Evolutionary conservation across 2,329 filamentous ascomycete genomes (phyloP).

Genomic region (Dactylellina leptospora): DNA sequence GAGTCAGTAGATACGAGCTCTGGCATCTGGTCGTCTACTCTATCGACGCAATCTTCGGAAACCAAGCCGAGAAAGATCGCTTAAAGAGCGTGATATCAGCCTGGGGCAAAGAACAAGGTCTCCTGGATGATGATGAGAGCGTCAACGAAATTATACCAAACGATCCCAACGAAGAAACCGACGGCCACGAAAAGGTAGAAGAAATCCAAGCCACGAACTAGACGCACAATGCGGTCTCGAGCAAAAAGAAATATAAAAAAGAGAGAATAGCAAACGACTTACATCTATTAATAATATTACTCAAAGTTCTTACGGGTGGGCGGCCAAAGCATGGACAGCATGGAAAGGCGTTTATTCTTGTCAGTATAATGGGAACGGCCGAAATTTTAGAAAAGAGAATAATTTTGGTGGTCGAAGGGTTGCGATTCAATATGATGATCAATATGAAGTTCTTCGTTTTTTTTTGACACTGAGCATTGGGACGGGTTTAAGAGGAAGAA

Average conservation of each 20-base stretch:
- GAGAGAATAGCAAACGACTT: slow-evolving; percentile 5
- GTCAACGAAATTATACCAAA: slow-evolving; percentile 36
- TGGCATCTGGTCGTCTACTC: slow-evolving; percentile 69
- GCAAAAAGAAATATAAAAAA: not conserved
- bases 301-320: slow-evolving; percentile 30
- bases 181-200: not conserved
- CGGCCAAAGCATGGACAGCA: slow-evolving; percentile 53
- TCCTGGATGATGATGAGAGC: slow-evolving; percentile 36
- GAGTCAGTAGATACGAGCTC: slow-evolving; percentile 64
- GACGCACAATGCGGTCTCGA: not conserved
- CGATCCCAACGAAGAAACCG: slow-evolving; percentile 10
- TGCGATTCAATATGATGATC: slow-evolving; percentile 12
- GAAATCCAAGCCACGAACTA: not conserved
- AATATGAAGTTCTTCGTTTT: too few relatives aligned
- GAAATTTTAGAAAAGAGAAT: slow-evolving; percentile 11
- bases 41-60: slow-evolving; percentile 73
- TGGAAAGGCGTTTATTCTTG: slow-evolving; percentile 48
- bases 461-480: too few relatives aligned
- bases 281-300: slow-evolving; percentile 42
- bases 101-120: slow-evolving; percentile 43
- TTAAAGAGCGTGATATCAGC: slow-evolving; percentile 66
- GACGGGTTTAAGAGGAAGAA: too few relatives aligned
- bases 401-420: slow-evolving; percentile 10
- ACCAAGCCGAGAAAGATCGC: slow-evolving; percentile 69
- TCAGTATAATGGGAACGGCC: slow-evolving; percentile 4